Evolutionary conservation across 2,329 filamentous ascomycete species (phyloP), one percentile per base, ranked within the genome.

Genomic region (Dactylellina drechsleri): DNA sequence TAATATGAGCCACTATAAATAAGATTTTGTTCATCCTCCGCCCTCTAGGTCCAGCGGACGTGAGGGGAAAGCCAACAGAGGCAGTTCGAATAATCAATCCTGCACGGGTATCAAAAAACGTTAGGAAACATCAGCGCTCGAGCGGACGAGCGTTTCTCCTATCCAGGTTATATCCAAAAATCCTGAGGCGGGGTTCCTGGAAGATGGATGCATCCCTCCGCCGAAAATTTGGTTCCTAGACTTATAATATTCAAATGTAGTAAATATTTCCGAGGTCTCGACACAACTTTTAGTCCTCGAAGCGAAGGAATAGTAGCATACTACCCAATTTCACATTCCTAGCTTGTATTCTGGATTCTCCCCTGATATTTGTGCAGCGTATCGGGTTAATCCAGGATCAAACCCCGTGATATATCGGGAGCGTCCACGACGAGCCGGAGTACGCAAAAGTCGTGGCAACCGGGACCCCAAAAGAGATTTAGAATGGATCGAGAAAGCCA

Each of bases 361-460:
- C 31, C 31, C 31, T 36, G 31, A 36, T 36, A 7, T 36, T 36
- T 36, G 31, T 7, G 31, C 31, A 36, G 31, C 31, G 31, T 36
- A 36, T 36, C 31, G 31, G 31, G 31, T 36, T 36, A 36, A 36
- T 10, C 31, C 31, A 12, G 7, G 8, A 58, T 28, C 36, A 23
- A 28, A 28, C 54, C n/a, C 54, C 54, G 54, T 40, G 12, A 13
- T 58, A 40, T 7, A 20, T 58, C 54, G 54, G 54, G 15, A 58
- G 28, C n/a, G n/a, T 58, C 54, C 54, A 45, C 43, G n/a, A 28
- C n/a, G 36, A 40, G 13, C 18, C 54, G 54, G 54, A 58, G 54
- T 18, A 45, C 6, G 16, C 54, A 43, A 58, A 26, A 13, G 28
- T 41, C 31, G n/a, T 41, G 53, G 31, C 53, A 41, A 41, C n/a